Conservation (phyloP, 169 alveolate genomes). For the Blepharisma undulans region DNA sequence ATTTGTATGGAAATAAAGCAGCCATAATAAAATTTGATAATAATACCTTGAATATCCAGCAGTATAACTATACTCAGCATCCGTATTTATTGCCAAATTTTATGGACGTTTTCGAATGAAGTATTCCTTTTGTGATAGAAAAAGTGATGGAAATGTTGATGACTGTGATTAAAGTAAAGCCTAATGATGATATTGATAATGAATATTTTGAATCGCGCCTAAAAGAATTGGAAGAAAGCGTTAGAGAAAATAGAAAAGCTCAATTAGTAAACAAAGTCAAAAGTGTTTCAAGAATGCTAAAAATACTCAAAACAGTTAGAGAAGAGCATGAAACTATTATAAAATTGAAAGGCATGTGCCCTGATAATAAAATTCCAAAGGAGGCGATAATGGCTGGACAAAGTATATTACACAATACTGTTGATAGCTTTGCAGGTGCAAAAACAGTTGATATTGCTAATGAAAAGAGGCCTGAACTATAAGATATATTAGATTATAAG, state of each 20-base stretch:
- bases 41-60: constrained; percentile 93
- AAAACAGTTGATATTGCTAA: constrained; percentile 63
- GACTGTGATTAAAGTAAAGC: not conserved
- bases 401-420: constrained; percentile 65
- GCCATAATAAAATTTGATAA: constrained; percentile 94
- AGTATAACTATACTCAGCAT: constrained; percentile 93
- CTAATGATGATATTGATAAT: not conserved
- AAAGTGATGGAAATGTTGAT: constrained; percentile 71
- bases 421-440: constrained; percentile 64
- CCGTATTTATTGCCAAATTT: constrained; percentile 95
- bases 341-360: constrained; percentile 77
- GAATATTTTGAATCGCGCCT: not conserved
- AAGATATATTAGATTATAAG: not conserved
- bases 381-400: constrained; percentile 67
- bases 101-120: constrained; percentile 96
- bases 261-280: constrained; percentile 48
- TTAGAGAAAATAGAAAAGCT: not conserved
- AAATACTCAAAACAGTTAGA: constrained; percentile 57
- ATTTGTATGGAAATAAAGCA: constrained; percentile 95
- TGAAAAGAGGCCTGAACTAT: constrained; percentile 69
- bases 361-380: constrained; percentile 81
- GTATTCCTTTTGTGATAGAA: constrained; percentile 96
- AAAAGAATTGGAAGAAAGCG: not conserved
- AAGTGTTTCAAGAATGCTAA: constrained; percentile 52
- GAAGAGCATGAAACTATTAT: constrained; percentile 73